Conservation (phyloP, 495 filamentous ascomycete species). For the Aspergillus bridgeri region DNA sequence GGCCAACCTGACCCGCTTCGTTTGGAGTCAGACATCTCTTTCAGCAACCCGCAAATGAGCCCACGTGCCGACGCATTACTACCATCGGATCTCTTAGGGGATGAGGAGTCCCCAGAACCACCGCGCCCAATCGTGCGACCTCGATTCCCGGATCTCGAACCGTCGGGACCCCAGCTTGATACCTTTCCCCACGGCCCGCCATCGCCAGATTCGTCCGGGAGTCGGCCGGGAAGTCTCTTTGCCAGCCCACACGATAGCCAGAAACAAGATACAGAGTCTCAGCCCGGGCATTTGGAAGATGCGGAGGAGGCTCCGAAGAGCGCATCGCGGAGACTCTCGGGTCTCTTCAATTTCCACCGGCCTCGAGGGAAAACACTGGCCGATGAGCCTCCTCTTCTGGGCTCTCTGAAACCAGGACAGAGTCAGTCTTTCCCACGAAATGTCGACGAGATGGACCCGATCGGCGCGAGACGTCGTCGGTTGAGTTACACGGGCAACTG, state of each 20-base stretch:
- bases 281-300: slow-evolving; percentile 31
- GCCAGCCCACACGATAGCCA: slow-evolving; percentile 65
- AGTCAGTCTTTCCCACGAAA: slow-evolving; percentile 80
- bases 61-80: slow-evolving; percentile 74
- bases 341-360: slow-evolving; percentile 65
- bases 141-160: slow-evolving; percentile 38
- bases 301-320: slow-evolving; percentile 46
- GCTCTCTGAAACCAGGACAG: slow-evolving; percentile 69
- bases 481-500: slow-evolving; percentile 63
- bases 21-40: slow-evolving; percentile 45
- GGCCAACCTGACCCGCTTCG: slow-evolving; percentile 40
- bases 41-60: slow-evolving; percentile 69
- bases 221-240: slow-evolving; percentile 60
- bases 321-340: slow-evolving; percentile 52
- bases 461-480: slow-evolving; percentile 59
- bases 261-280: slow-evolving; percentile 43
- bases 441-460: slow-evolving; percentile 65
- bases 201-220: slow-evolving; percentile 67
- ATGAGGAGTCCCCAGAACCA: slow-evolving; percentile 65
- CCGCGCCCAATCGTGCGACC: slow-evolving; percentile 38
- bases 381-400: slow-evolving; percentile 65
- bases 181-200: slow-evolving; percentile 53
- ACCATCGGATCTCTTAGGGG: slow-evolving; percentile 74
- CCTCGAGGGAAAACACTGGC: slow-evolving; percentile 68
- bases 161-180: slow-evolving; percentile 32